Evolutionary conservation across 345 rosid genomes (phyloP).

Genomic region (Aegle marmelos): DNA sequence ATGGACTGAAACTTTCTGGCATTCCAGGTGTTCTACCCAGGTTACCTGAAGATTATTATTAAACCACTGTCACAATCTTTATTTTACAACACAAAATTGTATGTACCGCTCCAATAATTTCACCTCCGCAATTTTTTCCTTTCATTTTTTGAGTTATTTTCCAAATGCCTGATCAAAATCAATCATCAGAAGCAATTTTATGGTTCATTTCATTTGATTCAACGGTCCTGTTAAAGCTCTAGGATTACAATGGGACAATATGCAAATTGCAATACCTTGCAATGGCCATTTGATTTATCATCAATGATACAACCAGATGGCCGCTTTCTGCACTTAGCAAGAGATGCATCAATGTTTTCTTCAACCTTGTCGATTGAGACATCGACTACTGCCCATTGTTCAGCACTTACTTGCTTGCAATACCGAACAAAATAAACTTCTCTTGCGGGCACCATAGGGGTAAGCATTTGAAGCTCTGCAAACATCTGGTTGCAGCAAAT

Average conservation of each 20-base stretch:
- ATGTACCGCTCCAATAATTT: background rate
- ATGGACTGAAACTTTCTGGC: slow-evolving; percentile 69
- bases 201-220: background rate
- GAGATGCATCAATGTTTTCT: slow-evolving; percentile 80
- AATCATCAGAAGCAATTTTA: background rate
- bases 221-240: too few species aligned
- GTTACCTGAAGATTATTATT: slow-evolving; percentile 51
- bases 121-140: slow-evolving; percentile 1
- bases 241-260: background rate
- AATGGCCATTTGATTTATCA: slow-evolving; percentile 87
- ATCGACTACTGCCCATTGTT: slow-evolving; percentile 92
- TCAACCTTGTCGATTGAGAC: slow-evolving; percentile 81
- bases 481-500: slow-evolving; percentile 68
- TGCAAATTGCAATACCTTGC: slow-evolving; percentile 47
- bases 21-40: slow-evolving; percentile 94
- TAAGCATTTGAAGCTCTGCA: slow-evolving; percentile 90
- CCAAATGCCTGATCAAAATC: slow-evolving; percentile 13
- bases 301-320: slow-evolving; percentile 97
- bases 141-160: slow-evolving; percentile 3
- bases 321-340: slow-evolving; percentile 79
- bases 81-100: background rate
- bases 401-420: slow-evolving; percentile 74
- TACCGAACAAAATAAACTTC: slow-evolving; percentile 86
- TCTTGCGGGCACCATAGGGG: slow-evolving; percentile 89
- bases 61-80: background rate